Conservation (phyloP, 1,284 basidiomycete species). For the Chondrostereum purpureum region DNA sequence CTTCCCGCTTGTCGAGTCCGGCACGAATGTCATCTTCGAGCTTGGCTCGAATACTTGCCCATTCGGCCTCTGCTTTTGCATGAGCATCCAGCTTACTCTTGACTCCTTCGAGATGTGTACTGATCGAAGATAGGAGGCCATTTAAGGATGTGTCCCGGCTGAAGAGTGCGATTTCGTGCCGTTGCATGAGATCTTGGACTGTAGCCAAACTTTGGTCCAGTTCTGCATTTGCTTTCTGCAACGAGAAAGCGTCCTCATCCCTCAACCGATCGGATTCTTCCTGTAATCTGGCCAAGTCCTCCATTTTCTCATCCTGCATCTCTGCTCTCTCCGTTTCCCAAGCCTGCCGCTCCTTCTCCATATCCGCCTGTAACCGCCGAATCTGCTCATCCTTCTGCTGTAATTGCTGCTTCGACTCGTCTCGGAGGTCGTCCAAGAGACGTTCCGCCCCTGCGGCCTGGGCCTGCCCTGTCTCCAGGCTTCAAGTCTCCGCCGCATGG, state of each 20-base stretch:
- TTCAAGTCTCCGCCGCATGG: slow-evolving; percentile 36
- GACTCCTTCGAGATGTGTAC: slow-evolving; percentile 48
- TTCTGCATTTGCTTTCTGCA: slow-evolving; percentile 37
- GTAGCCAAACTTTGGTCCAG: slow-evolving; percentile 41
- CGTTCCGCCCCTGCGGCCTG: slow-evolving; percentile 34
- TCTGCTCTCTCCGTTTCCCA: slow-evolving; percentile 49
- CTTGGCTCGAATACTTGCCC: slow-evolving; percentile 35
- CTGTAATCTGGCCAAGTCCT: slow-evolving; percentile 34
- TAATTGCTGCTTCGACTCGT: slow-evolving; percentile 28
- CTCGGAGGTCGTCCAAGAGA: slow-evolving; percentile 28
- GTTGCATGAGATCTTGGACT: slow-evolving; percentile 43
- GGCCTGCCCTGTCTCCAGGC: slow-evolving; percentile 40
- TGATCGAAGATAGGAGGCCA: slow-evolving; percentile 44
- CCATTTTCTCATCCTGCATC: slow-evolving; percentile 47
- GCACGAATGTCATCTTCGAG: slow-evolving; percentile 45
- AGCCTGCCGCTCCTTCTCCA: slow-evolving; percentile 46
- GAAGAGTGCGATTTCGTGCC: slow-evolving; percentile 46
- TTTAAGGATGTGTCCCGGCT: slow-evolving; percentile 46
- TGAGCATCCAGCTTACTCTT: slow-evolving; percentile 44
- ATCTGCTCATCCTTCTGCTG: slow-evolving; percentile 46
- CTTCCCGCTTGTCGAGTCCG: slow-evolving; percentile 41
- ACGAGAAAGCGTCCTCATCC: slow-evolving; percentile 25
- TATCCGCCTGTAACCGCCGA: slow-evolving; percentile 39
- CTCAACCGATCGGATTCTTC: slow-evolving; percentile 38
- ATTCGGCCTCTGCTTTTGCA: slow-evolving; percentile 40